These are phyloP conservation scores for Pseudozyma sp. DNA, from an alignment of 1,284 basidiomycete genomes.

Conservation along the genomic window DNA sequence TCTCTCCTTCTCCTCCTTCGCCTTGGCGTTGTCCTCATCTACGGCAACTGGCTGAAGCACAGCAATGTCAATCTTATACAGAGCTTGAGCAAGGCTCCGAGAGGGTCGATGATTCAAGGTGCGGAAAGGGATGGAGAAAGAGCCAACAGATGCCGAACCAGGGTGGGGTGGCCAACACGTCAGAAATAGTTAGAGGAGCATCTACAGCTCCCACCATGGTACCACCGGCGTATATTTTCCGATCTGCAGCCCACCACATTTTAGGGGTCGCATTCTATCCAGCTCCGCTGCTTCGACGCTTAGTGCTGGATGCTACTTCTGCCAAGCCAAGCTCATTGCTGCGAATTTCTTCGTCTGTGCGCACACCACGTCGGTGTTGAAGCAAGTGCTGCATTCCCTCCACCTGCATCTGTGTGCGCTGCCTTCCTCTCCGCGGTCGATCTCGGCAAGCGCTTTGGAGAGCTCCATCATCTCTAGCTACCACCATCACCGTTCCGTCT, in stretches of 20 bases:
- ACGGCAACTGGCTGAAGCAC: too few species aligned
- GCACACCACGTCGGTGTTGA: too few species aligned
- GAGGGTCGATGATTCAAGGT: too few species aligned
- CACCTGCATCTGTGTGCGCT: neutral
- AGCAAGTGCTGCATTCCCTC: neutral
- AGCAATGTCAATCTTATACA: too few species aligned
- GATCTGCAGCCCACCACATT: neutral
- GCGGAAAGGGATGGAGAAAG: neutral
- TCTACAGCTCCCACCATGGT: slow-evolving; percentile 7
- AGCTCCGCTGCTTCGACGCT: too few species aligned
- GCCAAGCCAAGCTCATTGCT: slow-evolving; percentile 1
- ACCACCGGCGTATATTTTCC: slow-evolving; percentile 7
- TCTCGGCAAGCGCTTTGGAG: neutral
- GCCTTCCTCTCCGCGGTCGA: neutral
- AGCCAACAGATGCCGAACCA: neutral
- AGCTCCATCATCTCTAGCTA: neutral
- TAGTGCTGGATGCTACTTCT: neutral
- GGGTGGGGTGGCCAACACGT: neutral
- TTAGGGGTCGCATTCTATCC: slow-evolving; percentile 2
- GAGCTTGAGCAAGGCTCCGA: too few species aligned
- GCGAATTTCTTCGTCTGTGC: neutral
- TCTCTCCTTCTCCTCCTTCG: neutral
- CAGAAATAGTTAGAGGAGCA: slow-evolving; percentile 13
- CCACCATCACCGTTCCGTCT: slow-evolving; percentile 5
- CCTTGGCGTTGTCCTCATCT: neutral